Percentiles rank a stretch among this genome's conserved stretches.
phyloP scores from a whole-genome alignment of 106 monocot species.

The Dactylorhiza incarnata region DNA sequence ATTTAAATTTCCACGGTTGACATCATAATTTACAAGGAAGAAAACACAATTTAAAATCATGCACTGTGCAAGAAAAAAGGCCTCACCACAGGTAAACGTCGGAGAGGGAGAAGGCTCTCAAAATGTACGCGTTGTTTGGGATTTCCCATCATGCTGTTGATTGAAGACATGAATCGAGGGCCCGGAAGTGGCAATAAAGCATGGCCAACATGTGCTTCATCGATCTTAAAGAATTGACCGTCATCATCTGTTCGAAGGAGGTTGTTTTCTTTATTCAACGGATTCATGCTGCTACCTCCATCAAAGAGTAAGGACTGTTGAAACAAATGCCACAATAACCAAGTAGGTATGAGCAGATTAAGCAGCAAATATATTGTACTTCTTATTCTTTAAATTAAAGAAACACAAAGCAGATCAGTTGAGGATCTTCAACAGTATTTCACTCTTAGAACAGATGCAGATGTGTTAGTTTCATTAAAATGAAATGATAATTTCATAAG shows the following conservation, averaged over 20 bases:
- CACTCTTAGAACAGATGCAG: background rate
- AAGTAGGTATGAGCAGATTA: background rate
- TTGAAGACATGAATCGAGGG: background rate
- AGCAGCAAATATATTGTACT: background rate
- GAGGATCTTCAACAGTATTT: background rate
- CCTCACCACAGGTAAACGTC: slow-evolving; percentile 6
- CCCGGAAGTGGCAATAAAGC: background rate
- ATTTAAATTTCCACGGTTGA: background rate
- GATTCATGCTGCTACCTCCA: background rate
- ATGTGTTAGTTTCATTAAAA: background rate
- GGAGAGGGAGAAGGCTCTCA: background rate
- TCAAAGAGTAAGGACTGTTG: background rate
- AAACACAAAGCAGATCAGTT: background rate
- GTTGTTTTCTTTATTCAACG: background rate
- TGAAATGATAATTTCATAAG: background rate
- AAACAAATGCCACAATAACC: background rate
- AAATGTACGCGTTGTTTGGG: background rate
- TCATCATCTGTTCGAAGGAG: background rate
- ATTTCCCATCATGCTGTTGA: background rate
- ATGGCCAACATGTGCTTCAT: background rate
- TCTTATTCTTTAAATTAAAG: background rate
- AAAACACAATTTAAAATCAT: background rate
- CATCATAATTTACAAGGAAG: background rate
- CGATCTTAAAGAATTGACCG: background rate
- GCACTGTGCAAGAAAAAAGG: background rate